Conservation (phyloP, 164 flowering plant genomes). For the Magnolia changhungtana region DNA sequence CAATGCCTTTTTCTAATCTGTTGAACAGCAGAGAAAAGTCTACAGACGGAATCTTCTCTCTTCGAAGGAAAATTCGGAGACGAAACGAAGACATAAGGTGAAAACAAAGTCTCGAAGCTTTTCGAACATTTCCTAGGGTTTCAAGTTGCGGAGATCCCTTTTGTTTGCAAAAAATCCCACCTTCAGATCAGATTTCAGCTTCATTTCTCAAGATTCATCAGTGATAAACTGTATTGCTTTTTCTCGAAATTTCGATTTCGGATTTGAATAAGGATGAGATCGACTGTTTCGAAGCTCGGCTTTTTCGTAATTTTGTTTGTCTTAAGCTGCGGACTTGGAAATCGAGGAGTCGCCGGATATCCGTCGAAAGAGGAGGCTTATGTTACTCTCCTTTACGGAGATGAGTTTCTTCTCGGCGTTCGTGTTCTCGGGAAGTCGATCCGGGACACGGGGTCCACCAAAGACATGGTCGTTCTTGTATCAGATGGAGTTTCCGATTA, state of each 20-base stretch:
- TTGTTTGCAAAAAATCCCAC: neutral
- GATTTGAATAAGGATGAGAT: conserved; percentile 15
- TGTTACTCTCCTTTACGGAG: conserved; percentile 88
- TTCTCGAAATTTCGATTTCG: neutral
- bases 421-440: conserved; percentile 92
- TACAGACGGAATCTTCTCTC: neutral
- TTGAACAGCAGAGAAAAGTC: neutral
- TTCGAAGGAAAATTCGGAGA: neutral
- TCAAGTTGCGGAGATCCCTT: neutral
- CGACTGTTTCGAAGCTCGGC: conserved; percentile 5
- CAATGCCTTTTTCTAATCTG: neutral
- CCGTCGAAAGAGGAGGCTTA: conserved; percentile 49
- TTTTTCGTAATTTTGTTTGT: conserved; percentile 11
- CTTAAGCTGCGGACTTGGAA: conserved; percentile 4
- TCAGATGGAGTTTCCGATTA: conserved; percentile 93
- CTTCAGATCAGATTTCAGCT: neutral
- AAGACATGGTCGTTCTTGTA: conserved; percentile 88
- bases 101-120: neutral
- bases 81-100: neutral
- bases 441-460: conserved; percentile 74
- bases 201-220: neutral
- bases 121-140: neutral
- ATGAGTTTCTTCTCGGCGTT: conserved; percentile 90
- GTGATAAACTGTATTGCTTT: neutral
- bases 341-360: conserved; percentile 24